phyloP scores from a whole-genome alignment of 352 stramenopile genomes.

The Phytophthora agathidicida region DNA sequence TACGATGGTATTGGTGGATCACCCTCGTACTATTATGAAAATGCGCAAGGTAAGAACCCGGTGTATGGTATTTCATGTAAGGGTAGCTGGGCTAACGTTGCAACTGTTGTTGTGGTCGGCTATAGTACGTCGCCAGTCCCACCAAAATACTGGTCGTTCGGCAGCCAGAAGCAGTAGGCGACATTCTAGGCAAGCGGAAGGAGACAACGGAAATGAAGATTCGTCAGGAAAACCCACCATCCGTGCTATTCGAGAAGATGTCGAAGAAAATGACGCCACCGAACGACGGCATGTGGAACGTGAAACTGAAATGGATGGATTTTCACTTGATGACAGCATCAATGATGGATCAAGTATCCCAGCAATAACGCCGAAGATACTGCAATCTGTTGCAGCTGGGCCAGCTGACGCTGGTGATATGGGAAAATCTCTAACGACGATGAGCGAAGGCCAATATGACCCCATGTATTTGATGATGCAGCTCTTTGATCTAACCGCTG shows the following conservation, averaged over 20 bases:
- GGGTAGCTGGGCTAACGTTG: constrained; percentile 9
- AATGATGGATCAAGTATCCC: not conserved
- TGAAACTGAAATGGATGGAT: constrained; percentile 29
- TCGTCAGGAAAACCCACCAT: constrained; percentile 15
- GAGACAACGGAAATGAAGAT: constrained; percentile 32
- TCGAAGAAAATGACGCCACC: constrained; percentile 31
- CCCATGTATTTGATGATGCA: constrained; percentile 86
- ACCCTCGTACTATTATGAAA: constrained; percentile 80
- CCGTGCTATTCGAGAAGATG: constrained; percentile 32
- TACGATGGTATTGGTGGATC: constrained; percentile 84
- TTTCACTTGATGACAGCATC: constrained; percentile 33
- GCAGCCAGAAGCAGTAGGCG: constrained; percentile 2
- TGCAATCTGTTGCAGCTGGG: constrained; percentile 6
- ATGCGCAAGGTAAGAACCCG: constrained; percentile 37
- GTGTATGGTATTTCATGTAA: not conserved
- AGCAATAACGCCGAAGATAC: constrained; percentile 3
- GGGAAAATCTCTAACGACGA: not conserved
- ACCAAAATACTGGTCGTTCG: not conserved
- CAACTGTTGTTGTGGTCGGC: constrained; percentile 7
- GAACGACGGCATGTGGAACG: constrained; percentile 1
- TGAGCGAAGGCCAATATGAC: constrained; percentile 37
- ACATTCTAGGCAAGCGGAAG: constrained; percentile 30
- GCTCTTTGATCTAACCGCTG: constrained; percentile 69
- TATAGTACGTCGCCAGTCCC: constrained; percentile 20
- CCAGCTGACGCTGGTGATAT: not conserved